phyloP scores from a whole-genome alignment of 495 filamentous ascomycete species.

The Usnea hakonensis region DNA sequence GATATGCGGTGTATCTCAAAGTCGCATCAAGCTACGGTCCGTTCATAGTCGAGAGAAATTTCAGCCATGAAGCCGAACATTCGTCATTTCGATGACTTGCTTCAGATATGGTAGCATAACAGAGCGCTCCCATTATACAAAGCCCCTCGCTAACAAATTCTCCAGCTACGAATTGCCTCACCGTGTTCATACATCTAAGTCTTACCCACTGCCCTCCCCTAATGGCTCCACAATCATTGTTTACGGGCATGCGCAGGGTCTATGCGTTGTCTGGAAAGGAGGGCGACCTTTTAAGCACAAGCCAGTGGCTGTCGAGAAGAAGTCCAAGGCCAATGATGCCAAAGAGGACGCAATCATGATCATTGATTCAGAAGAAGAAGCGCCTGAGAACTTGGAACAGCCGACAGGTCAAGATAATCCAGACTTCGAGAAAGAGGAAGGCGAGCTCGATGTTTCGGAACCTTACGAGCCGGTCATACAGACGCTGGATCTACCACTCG shows the following conservation, averaged over 20 bases:
- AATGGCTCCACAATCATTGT: conserved; percentile 80
- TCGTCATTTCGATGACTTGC: conserved; percentile 31
- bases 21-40: neutral
- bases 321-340: conserved; percentile 30
- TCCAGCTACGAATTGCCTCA: conserved; percentile 66
- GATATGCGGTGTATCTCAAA: neutral
- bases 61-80: conserved; percentile 8
- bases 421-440: conserved; percentile 51
- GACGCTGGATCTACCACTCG: conserved; percentile 59
- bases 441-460: conserved; percentile 47
- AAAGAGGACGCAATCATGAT: conserved; percentile 61
- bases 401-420: conserved; percentile 42
- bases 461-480: conserved; percentile 52
- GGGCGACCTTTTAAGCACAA: conserved; percentile 54
- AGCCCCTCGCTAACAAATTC: conserved; percentile 11
- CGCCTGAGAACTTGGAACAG: conserved; percentile 32
- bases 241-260: conserved; percentile 72
- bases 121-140: neutral
- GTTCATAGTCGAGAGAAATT: neutral
- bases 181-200: conserved; percentile 62
- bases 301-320: conserved; percentile 25
- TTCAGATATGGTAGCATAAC: conserved; percentile 45
- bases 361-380: conserved; percentile 74
- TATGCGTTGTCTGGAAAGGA: conserved; percentile 75
- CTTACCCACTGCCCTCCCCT: conserved; percentile 67